Conservation (phyloP, 2,329 filamentous ascomycete species). For the Blumeriella jaapii region DNA sequence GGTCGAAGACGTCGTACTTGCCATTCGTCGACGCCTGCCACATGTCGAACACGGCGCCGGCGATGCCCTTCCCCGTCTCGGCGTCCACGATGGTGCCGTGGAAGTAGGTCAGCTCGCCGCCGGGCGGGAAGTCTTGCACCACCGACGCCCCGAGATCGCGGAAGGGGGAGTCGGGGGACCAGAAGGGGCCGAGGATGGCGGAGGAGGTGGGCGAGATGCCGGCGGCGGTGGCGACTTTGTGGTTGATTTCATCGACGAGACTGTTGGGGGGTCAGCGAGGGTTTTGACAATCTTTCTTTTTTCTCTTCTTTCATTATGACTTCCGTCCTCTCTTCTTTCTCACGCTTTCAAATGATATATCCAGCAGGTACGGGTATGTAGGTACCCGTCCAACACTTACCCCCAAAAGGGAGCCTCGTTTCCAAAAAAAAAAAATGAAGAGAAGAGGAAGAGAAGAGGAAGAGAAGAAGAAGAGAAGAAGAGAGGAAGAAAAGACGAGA, state of each 20-base stretch:
- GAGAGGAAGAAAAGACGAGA: no score
- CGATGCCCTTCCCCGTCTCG: slow-evolving; percentile 16
- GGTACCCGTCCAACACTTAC: no score
- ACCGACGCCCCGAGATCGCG: slow-evolving; percentile 61
- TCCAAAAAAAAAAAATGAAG: no score
- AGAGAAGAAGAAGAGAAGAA: no score
- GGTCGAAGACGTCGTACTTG: slow-evolving; percentile 49
- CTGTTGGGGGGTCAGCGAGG: slow-evolving; percentile 26
- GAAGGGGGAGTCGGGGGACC: slow-evolving; percentile 59
- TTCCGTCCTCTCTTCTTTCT: background rate
- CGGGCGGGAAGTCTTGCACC: slow-evolving; percentile 34
- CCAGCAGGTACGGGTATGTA: no score
- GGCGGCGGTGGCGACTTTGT: slow-evolving; percentile 17
- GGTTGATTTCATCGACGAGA: slow-evolving; percentile 44
- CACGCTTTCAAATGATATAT: background rate
- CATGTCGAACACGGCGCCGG: slow-evolving; percentile 46
- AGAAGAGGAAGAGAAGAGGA: no score
- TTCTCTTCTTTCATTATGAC: background rate
- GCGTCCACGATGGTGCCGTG: slow-evolving; percentile 42
- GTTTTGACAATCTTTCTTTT: background rate
- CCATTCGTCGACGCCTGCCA: slow-evolving; percentile 52
- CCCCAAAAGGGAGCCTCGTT: background rate
- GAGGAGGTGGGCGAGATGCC: slow-evolving; percentile 34
- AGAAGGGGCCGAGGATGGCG: slow-evolving; percentile 78
- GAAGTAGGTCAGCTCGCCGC: slow-evolving; percentile 45